Conservation (phyloP, 306 rosid genomes). For the Trichosanthes truncata region DNA sequence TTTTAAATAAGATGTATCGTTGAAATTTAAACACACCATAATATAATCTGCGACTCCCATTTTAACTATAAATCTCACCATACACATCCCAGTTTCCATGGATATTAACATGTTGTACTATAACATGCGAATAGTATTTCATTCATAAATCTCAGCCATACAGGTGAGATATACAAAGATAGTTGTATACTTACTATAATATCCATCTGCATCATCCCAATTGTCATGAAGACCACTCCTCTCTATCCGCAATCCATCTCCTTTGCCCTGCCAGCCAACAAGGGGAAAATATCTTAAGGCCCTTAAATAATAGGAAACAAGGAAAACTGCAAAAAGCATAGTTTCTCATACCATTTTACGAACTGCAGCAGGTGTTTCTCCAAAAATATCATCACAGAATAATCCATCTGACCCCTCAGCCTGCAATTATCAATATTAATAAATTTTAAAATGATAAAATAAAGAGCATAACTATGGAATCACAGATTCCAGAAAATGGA, state of each 20-base stretch:
- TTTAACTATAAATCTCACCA: not conserved
- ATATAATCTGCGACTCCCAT: not conserved
- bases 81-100: not conserved
- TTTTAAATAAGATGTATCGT: not conserved
- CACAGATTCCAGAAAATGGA: not conserved
- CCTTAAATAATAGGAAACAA: not conserved
- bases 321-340: not conserved
- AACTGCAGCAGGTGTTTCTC: conserved; percentile 96
- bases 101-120: not conserved
- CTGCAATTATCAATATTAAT: conserved; percentile 28
- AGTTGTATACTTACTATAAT: conserved; percentile 63
- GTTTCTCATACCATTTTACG: conserved; percentile 52
- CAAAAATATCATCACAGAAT: conserved; percentile 92
- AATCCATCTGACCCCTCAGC: conserved; percentile 70
- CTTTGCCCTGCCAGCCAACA: conserved; percentile 61
- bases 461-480: not conserved
- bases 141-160: not conserved
- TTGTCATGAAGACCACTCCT: conserved; percentile 83
- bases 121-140: not conserved
- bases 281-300: not conserved
- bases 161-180: not conserved
- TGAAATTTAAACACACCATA: not conserved
- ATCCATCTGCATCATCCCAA: conserved; percentile 99
- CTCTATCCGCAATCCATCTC: conserved; percentile 60
- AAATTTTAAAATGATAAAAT: not conserved